These are phyloP conservation scores for Clonostachys sp. DNA, from an alignment of 2,329 filamentous ascomycete species.

Conservation along the genomic window DNA sequence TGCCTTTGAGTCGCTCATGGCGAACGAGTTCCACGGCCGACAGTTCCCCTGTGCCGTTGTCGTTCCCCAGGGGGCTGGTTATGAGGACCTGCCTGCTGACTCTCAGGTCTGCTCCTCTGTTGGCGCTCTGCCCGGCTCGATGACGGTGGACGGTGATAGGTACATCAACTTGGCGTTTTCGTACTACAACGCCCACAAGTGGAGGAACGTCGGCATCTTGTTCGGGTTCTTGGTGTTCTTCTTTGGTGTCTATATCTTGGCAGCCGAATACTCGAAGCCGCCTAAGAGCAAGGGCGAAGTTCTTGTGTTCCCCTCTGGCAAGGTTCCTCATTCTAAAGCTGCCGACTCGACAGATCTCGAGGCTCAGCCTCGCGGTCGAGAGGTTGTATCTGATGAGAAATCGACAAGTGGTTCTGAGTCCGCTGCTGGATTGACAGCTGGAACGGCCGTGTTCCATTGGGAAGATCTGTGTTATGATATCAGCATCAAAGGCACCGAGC, in stretches of 20 bases:
- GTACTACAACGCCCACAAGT: slow-evolving; percentile 45
- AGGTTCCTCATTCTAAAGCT: slow-evolving; percentile 15
- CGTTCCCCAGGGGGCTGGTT: slow-evolving; percentile 30
- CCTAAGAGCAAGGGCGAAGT: slow-evolving; percentile 51
- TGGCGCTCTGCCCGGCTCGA: slow-evolving; percentile 49
- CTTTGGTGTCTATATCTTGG: slow-evolving; percentile 20
- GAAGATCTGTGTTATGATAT: slow-evolving; percentile 68
- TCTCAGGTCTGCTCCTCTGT: slow-evolving; percentile 53
- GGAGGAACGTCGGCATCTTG: slow-evolving; percentile 62
- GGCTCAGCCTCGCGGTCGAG: slow-evolving; percentile 31
- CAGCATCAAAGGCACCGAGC: slow-evolving; percentile 56
- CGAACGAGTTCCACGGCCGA: slow-evolving; percentile 74
- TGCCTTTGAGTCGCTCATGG: slow-evolving; percentile 73
- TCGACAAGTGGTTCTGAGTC: slow-evolving; percentile 43
- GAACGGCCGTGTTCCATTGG: slow-evolving; percentile 57
- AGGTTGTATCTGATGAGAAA: slow-evolving; percentile 11
- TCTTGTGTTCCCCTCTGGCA: slow-evolving; percentile 42
- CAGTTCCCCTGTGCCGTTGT: slow-evolving; percentile 49
- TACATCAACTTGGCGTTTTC: slow-evolving; percentile 50
- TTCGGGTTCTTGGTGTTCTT: slow-evolving; percentile 52
- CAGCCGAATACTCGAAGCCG: slow-evolving; percentile 33
- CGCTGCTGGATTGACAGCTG: background rate
- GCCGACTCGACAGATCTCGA: slow-evolving; percentile 40
- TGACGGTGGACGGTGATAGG: slow-evolving; percentile 48
- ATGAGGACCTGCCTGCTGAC: slow-evolving; percentile 17